These are phyloP conservation scores for Colletotrichum gigasporum DNA, from an alignment of 2,329 filamentous ascomycete genomes.

Conservation along the genomic window DNA sequence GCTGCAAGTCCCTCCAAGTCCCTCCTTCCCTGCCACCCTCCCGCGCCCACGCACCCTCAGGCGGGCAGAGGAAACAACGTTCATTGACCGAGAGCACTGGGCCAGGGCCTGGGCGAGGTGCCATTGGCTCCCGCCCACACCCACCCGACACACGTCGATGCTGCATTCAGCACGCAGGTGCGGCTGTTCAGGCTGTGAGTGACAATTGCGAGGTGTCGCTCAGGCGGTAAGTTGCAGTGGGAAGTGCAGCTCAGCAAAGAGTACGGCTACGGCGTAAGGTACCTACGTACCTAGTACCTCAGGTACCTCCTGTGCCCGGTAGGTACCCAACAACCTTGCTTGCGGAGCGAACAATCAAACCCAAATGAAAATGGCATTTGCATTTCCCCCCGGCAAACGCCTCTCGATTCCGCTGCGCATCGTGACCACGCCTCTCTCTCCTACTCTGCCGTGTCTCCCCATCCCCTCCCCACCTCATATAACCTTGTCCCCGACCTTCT, in stretches of 20 bases:
- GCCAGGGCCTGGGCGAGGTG: no score
- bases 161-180: no score
- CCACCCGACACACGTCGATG: no score
- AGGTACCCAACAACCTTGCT: not conserved
- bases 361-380: constrained; percentile 6
- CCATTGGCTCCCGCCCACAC: not conserved
- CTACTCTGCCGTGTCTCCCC: not conserved
- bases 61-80: not conserved
- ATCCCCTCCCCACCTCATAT: not conserved
- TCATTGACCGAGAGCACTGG: no score
- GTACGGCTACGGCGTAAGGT: no score
- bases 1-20: no score
- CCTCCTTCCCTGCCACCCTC: constrained; percentile 1
- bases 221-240: no score
- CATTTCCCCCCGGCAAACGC: not conserved
- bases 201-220: no score
- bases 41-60: not conserved
- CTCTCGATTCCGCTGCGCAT: not conserved
- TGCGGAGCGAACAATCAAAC: constrained; percentile 2
- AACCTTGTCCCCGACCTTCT: not conserved
- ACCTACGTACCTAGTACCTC: no score
- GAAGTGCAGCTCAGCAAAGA: no score
- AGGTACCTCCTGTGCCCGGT: no score
- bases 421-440: constrained; percentile 28
- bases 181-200: no score